Conservation (phyloP, 768 basidiomycete species). For the Phanerodontia chrysosporium region DNA sequence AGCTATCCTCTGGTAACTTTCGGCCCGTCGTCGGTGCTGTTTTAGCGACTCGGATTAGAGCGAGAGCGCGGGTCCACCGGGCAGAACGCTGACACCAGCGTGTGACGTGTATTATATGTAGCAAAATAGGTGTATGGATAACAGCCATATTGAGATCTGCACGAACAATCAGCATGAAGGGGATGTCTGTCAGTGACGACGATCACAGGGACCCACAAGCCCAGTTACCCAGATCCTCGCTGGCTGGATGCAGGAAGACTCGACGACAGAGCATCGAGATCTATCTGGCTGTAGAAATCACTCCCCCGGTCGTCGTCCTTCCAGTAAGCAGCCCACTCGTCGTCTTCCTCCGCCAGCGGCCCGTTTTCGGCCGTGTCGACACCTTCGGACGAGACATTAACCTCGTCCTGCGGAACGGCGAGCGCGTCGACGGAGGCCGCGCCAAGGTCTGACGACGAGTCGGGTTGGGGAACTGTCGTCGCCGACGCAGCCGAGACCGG, state of each 20-base stretch:
- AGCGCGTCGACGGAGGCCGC: background rate
- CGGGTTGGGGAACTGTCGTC: background rate
- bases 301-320: constrained; percentile 5
- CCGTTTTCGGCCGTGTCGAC: constrained; percentile 7
- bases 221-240: background rate
- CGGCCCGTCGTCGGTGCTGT: no score
- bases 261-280: constrained; percentile 5
- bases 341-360: constrained; percentile 7
- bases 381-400: background rate
- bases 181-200: background rate
- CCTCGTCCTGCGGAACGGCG: background rate
- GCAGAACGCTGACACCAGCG: no score
- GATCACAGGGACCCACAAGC: background rate
- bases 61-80: no score
- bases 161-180: background rate
- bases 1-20: no score
- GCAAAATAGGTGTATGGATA: no score
- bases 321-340: constrained; percentile 16
- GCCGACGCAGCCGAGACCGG: background rate
- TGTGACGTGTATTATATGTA: no score
- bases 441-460: background rate
- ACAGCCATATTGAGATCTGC: no score
- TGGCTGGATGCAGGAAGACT: background rate
- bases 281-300: constrained; percentile 9
- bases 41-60: no score